phyloP scores from a whole-genome alignment of 495 filamentous ascomycete species.

The Hypoxylon perforatum region DNA sequence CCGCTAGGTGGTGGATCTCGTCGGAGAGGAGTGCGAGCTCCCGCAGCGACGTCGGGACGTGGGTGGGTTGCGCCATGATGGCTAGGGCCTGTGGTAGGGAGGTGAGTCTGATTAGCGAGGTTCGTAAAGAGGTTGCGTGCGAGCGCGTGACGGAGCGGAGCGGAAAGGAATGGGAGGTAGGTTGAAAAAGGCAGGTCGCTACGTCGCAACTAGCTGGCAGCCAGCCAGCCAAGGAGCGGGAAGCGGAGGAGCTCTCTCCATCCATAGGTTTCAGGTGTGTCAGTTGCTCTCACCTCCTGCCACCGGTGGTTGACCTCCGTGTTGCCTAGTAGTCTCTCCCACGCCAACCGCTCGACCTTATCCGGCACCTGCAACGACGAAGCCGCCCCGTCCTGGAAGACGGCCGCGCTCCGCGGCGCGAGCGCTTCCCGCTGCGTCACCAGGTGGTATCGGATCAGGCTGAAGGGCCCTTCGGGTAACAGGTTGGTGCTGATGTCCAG shows the following conservation, averaged over 20 bases:
- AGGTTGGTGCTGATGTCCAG: conserved; percentile 86
- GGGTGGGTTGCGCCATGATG: conserved; percentile 81
- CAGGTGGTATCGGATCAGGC: conserved; percentile 85
- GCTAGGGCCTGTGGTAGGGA: conserved; percentile 74
- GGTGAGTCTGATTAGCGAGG: not conserved
- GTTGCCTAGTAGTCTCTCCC: conserved; percentile 81
- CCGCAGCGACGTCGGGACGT: conserved; percentile 78
- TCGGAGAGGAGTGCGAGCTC: conserved; percentile 85
- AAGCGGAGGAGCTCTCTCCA: too few species aligned
- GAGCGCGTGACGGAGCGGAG: conserved; percentile 2
- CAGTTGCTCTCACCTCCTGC: conserved; percentile 75
- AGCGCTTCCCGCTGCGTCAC: conserved; percentile 67
- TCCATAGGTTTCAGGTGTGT: too few species aligned
- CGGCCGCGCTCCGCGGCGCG: conserved; percentile 41
- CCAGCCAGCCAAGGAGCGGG: too few species aligned
- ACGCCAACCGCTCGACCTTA: conserved; percentile 71
- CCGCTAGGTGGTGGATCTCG: conserved; percentile 87
- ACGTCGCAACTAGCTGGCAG: too few species aligned
- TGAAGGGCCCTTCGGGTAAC: conserved; percentile 81
- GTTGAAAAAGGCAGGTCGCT: too few species aligned
- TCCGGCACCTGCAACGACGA: conserved; percentile 49
- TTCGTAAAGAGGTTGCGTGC: not conserved
- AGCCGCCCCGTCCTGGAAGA: conserved; percentile 42
- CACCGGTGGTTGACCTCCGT: conserved; percentile 73
- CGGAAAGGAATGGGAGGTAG: not conserved